These are phyloP conservation scores for Aspergillus nomiae DNA, from an alignment of 2,329 filamentous ascomycete genomes.

Conservation along the genomic window DNA sequence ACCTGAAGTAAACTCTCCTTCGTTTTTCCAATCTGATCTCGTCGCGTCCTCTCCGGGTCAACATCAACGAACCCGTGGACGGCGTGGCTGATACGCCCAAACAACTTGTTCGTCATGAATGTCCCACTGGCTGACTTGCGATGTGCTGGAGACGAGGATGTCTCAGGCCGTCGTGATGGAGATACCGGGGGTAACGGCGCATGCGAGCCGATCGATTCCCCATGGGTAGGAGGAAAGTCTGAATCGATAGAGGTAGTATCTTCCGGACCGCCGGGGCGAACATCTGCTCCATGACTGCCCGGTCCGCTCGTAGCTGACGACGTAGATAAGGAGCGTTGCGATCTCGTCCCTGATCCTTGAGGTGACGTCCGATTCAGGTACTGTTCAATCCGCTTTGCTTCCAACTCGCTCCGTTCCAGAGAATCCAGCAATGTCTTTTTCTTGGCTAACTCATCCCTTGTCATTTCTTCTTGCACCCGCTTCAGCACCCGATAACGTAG, in stretches of 20 bases:
- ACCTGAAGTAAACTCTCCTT: conserved; percentile 75
- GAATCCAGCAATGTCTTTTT: conserved; percentile 81
- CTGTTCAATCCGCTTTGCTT: conserved; percentile 90
- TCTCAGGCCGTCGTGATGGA: conserved; percentile 45
- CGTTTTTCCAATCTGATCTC: conserved; percentile 95
- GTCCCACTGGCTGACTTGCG: conserved; percentile 83
- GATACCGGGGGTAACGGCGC: conserved; percentile 76
- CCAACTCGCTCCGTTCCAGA: conserved; percentile 88
- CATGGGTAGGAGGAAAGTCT: conserved; percentile 89
- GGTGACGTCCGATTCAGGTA: conserved; percentile 70
- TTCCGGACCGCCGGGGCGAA: conserved; percentile 63
- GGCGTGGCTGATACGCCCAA: conserved; percentile 91
- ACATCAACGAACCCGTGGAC: conserved; percentile 96
- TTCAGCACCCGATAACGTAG: conserved; percentile 89
- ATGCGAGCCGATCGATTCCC: conserved; percentile 61
- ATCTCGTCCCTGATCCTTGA: conserved; percentile 45
- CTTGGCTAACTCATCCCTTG: conserved; percentile 85
- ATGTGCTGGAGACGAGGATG: conserved; percentile 55
- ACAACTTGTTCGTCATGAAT: conserved; percentile 90
- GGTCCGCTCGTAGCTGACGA: conserved; percentile 50
- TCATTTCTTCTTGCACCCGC: conserved; percentile 96
- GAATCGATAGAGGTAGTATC: conserved; percentile 92
- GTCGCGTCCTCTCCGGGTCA: conserved; percentile 86
- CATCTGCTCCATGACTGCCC: conserved; percentile 42
- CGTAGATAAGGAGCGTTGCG: conserved; percentile 67